A percentile compares a stretch with the other conserved stretches of the same genome.
These are phyloP conservation scores for Backusella morwellensis DNA, from an alignment of 192 early-diverging fungal genomes.

Conservation along the genomic window DNA sequence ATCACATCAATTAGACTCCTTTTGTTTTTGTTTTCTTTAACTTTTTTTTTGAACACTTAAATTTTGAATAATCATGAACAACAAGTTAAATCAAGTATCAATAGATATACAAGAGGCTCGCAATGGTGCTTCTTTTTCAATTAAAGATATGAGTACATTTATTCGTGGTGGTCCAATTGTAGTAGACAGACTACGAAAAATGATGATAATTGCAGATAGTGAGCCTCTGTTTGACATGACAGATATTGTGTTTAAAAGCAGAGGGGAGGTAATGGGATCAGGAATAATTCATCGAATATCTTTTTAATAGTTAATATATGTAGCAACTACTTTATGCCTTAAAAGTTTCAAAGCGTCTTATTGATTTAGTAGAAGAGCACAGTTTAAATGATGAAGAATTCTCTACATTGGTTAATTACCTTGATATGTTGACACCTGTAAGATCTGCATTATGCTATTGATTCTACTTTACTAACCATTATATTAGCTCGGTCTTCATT, in stretches of 20 bases:
- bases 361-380: conserved; percentile 28
- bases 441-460: background rate
- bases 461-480: background rate
- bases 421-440: conserved; percentile 48
- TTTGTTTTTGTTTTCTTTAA: background rate
- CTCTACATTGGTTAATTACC: conserved; percentile 15
- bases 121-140: conserved; percentile 62
- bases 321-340: conserved; percentile 10
- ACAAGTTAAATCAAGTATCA: conserved; percentile 15
- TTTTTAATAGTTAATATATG: background rate
- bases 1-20: background rate
- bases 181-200: conserved; percentile 38
- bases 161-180: conserved; percentile 57
- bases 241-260: conserved; percentile 27
- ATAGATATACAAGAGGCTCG: conserved; percentile 62
- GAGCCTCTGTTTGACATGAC: conserved; percentile 56
- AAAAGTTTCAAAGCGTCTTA: conserved; percentile 17
- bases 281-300: conserved; percentile 13
- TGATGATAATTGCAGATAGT: conserved; percentile 43
- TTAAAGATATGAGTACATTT: conserved; percentile 74
- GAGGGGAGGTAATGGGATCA: conserved; percentile 35
- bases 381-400: conserved; percentile 36
- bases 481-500: conserved; percentile 24
- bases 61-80: background rate
- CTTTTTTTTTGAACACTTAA: background rate